These are phyloP conservation scores for Hymenoscyphus fraxineus DNA, from an alignment of 2,329 filamentous ascomycete genomes.

Conservation along the genomic window DNA sequence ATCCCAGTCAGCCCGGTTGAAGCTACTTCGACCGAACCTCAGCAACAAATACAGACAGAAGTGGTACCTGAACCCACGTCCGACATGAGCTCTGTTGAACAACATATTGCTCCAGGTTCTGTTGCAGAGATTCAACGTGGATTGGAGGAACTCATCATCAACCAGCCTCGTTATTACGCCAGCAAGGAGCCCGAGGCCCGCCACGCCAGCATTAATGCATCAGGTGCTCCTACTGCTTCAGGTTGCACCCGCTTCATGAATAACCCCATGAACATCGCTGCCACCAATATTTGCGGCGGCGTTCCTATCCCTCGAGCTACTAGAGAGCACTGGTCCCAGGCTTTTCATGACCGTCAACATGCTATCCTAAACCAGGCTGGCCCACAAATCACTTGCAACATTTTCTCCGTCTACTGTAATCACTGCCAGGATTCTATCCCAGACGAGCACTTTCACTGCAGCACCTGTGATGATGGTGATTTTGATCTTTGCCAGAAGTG, in stretches of 20 bases:
- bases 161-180: constrained; percentile 16
- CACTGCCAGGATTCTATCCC: constrained; percentile 75
- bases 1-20: constrained; percentile 25
- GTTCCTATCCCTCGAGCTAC: constrained; percentile 27
- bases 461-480: constrained; percentile 86
- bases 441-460: constrained; percentile 89
- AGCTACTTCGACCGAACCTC: constrained; percentile 8
- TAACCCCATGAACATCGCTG: constrained; percentile 18
- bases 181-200: not conserved
- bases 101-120: constrained; percentile 17
- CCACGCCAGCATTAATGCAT: constrained; percentile 15
- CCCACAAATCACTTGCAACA: constrained; percentile 24
- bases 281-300: constrained; percentile 26
- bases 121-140: constrained; percentile 30
- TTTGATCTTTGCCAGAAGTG: constrained; percentile 88
- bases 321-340: constrained; percentile 35
- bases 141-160: constrained; percentile 31
- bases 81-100: constrained; percentile 15
- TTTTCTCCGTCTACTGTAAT: constrained; percentile 92
- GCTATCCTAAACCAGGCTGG: constrained; percentile 12
- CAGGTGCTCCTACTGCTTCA: constrained; percentile 8
- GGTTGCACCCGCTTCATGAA: constrained; percentile 12
- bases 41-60: constrained; percentile 4
- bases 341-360: constrained; percentile 29
- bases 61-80: constrained; percentile 12